A percentile compares a stretch with the other conserved stretches of the same genome.
Conservation (phyloP, 768 basidiomycete species). For the Kwoniella mangroviensis region DNA sequence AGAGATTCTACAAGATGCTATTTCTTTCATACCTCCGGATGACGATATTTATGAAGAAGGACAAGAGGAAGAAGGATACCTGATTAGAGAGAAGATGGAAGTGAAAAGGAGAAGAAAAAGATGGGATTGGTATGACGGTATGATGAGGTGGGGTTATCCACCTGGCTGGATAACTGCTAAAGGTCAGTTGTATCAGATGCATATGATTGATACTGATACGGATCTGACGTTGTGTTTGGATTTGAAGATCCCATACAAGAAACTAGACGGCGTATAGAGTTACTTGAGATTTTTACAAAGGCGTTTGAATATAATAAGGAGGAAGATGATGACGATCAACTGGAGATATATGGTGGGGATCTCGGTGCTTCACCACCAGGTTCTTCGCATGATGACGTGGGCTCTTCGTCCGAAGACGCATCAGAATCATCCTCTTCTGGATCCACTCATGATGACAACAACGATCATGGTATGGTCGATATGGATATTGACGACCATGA, state of each 20-base stretch:
- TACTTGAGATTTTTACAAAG: conserved; percentile 5
- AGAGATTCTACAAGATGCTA: conserved; percentile 32
- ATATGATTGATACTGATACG: too few species aligned
- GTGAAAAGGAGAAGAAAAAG: conserved; percentile 10
- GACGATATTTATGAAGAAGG: background rate
- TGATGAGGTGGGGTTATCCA: conserved; percentile 51
- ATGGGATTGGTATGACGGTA: conserved; percentile 44
- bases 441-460: background rate
- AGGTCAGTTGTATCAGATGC: conserved; percentile 27
- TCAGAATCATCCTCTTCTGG: background rate
- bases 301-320: conserved; percentile 12
- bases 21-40: conserved; percentile 29
- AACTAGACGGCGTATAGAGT: conserved; percentile 24
- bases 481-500: conserved; percentile 10
- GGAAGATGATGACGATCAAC: conserved; percentile 24
- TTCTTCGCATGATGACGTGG: background rate
- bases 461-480: background rate
- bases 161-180: conserved; percentile 42
- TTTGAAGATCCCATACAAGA: conserved; percentile 41
- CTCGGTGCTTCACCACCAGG: conserved; percentile 20
- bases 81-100: conserved; percentile 12
- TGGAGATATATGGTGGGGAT: conserved; percentile 34
- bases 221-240: background rate
- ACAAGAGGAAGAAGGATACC: conserved; percentile 7
- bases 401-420: background rate